A percentile compares a stretch with the other conserved stretches of the same genome.
These are phyloP conservation scores for Parasitella parasitica DNA, from an alignment of 371 early-diverging fungal genomes.

Conservation along the genomic window DNA sequence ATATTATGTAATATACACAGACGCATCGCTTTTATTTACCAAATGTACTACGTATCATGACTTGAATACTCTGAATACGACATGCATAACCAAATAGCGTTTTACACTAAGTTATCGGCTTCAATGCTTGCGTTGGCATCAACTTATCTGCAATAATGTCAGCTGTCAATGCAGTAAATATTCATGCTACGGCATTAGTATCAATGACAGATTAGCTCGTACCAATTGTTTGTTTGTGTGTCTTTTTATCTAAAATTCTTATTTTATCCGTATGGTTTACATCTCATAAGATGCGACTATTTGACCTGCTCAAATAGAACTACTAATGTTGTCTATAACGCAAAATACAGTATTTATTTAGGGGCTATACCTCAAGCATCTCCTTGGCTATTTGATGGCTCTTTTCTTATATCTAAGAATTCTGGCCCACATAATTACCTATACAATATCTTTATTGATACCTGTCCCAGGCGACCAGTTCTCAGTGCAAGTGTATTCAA, in stretches of 20 bases:
- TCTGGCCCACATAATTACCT: slow-evolving; percentile 22
- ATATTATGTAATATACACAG: neutral
- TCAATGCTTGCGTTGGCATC: slow-evolving; percentile 32
- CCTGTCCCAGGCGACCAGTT: slow-evolving; percentile 27
- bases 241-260: slow-evolving; percentile 36
- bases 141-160: slow-evolving; percentile 52
- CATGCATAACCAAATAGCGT: slow-evolving; percentile 4
- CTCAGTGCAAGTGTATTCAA: too few species aligned
- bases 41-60: neutral
- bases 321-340: slow-evolving; percentile 56
- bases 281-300: slow-evolving; percentile 39
- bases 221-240: slow-evolving; percentile 54
- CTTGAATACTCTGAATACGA: too few species aligned
- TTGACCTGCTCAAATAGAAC: slow-evolving; percentile 33
- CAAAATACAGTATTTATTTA: slow-evolving; percentile 54
- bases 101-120: slow-evolving; percentile 29
- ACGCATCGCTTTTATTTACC: neutral
- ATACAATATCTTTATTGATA: slow-evolving; percentile 19
- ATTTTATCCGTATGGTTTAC: slow-evolving; percentile 40
- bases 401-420: slow-evolving; percentile 40
- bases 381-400: slow-evolving; percentile 54
- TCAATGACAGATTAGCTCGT: slow-evolving; percentile 57
- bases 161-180: slow-evolving; percentile 45
- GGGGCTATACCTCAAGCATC: slow-evolving; percentile 44
- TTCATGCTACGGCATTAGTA: slow-evolving; percentile 39